Evolutionary conservation across 1,139 yeast genomes (phyloP).

Genomic region (Yamadazyma diddensiae): DNA sequence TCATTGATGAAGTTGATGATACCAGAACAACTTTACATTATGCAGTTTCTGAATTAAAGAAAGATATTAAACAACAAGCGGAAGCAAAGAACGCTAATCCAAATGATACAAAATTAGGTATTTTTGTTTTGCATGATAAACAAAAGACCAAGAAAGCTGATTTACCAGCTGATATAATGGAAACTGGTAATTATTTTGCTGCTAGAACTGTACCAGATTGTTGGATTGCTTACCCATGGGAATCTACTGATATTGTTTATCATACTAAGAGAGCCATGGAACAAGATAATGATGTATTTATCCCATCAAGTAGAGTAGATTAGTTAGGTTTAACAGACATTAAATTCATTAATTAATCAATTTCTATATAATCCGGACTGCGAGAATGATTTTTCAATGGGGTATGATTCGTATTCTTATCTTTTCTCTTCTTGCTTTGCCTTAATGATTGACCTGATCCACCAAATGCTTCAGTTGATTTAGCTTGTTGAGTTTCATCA

Average conservation of each 20-base stretch:
- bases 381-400: conserved; percentile 50
- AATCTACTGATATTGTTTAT: conserved; percentile 81
- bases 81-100: conserved; percentile 46
- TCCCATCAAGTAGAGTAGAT: conserved; percentile 35
- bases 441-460: conserved; percentile 75
- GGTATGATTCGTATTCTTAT: conserved; percentile 38
- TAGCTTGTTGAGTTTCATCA: conserved; percentile 18
- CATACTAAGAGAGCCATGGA: conserved; percentile 79
- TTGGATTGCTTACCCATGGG: conserved; percentile 99
- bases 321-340: not conserved
- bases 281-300: conserved; percentile 60
- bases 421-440: conserved; percentile 72
- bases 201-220: conserved; percentile 88
- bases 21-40: conserved; percentile 93
- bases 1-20: conserved; percentile 94
- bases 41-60: conserved; percentile 81
- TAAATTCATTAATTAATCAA: conserved; percentile 44
- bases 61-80: conserved; percentile 68
- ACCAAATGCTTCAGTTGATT: conserved; percentile 30
- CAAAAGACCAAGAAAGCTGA: conserved; percentile 82
- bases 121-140: conserved; percentile 93
- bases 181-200: conserved; percentile 74
- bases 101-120: conserved; percentile 70
- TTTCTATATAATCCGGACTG: conserved; percentile 77
- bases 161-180: conserved; percentile 62